Evolutionary conservation across 2,329 filamentous ascomycete genomes (phyloP).

Genomic region (Arthrinium puccinioides): DNA sequence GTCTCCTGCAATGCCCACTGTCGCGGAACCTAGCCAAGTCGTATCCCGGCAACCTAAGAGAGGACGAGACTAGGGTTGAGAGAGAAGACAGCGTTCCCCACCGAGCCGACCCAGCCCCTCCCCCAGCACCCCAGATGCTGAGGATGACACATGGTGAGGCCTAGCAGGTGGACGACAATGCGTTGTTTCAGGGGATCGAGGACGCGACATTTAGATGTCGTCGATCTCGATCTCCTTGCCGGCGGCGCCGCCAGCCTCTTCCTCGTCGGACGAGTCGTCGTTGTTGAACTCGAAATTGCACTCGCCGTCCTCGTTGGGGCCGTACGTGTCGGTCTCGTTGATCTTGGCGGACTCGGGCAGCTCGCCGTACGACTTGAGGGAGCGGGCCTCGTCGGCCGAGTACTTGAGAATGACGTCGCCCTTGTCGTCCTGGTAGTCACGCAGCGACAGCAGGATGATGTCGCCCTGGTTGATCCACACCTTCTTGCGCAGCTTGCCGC

Average conservation of each 20-base stretch:
- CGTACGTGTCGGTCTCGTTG: constrained; percentile 97
- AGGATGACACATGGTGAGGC: too few species aligned
- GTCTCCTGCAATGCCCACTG: constrained; percentile 29
- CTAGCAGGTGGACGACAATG: constrained; percentile 7
- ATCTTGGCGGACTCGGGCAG: constrained; percentile 97
- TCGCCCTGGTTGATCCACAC: constrained; percentile 98
- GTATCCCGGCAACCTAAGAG: constrained; percentile 11
- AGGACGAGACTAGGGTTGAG: constrained; percentile 17
- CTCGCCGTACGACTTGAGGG: constrained; percentile 94
- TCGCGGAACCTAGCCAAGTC: constrained; percentile 40
- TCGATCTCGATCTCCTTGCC: constrained; percentile 82
- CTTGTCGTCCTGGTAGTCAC: constrained; percentile 92
- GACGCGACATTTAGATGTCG: constrained; percentile 63
- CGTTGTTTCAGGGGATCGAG: background rate
- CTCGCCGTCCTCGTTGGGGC: constrained; percentile 87
- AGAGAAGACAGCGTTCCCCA: constrained; percentile 52
- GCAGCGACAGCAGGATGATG: constrained; percentile 81
- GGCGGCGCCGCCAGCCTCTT: constrained; percentile 45
- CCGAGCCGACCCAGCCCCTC: too few species aligned
- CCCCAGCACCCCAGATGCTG: too few species aligned
- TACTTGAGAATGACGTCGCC: constrained; percentile 94
- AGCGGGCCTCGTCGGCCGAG: constrained; percentile 89
- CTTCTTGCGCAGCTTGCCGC: constrained; percentile 98
- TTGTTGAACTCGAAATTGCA: constrained; percentile 99
- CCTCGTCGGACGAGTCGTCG: constrained; percentile 61